Evolutionary conservation across 495 filamentous ascomycete species (phyloP), one percentile per base, ranked within the genome.

Genomic region (Penicillium salamii): DNA sequence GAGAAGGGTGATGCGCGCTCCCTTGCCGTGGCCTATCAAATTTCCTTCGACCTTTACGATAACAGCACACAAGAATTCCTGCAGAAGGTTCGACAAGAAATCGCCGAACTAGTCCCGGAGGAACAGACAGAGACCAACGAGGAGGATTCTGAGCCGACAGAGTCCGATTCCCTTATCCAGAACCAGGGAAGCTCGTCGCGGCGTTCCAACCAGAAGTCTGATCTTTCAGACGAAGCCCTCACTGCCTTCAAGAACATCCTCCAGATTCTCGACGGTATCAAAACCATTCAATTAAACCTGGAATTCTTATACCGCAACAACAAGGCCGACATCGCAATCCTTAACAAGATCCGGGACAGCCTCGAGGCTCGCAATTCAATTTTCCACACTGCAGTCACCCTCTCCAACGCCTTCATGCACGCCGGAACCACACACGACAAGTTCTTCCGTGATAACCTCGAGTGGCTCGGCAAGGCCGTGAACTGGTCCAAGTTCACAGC

Each of bases 401-500:
- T 99, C 54, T 92, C 93, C 52, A 97, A 97, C 64, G 95, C 90
- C 11, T 97, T 99, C 68, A 99, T 97, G 92, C 93, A 99, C 60
- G 89, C 95, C n/a, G 95, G 95, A 28, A 97, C 95, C 7, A 97
- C 92, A 0, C 91, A 92, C 52, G 95, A 97, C 67, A 90, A 87
- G 58, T 99, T 97, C 74, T 97, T 97, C 77, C 80, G 95, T 2
- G 91, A 97, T 54, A 99, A 97, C 52, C 69, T 99, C 21, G 95
- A 99, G 42, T 99, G 95, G 95, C 79, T 99, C 7, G 90, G 91
- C 26, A 99, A 97, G 73, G 95, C 95, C 36, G 89, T 97, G 13
- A 99, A 99, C 72, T 99, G 95, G 95, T 97, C 93, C 48, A 99
- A 99, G 62, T 99, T 99, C 65, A 96, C 95, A 1, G 95, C 95